phyloP scores from a whole-genome alignment of 164 flowering plant species.

The Vitis labrusca region DNA sequence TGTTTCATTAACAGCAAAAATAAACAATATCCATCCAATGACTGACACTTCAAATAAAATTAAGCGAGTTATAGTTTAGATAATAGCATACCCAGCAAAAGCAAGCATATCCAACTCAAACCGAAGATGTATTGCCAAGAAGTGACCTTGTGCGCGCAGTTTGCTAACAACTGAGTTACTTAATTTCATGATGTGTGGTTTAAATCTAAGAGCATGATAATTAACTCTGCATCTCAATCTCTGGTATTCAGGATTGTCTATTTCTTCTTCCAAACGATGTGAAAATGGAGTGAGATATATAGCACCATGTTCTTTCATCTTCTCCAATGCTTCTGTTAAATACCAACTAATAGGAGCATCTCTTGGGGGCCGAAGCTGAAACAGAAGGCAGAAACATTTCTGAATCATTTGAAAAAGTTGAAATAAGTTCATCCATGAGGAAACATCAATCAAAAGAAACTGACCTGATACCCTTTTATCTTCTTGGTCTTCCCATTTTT shows the following conservation, averaged over 20 bases:
- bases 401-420: neutral
- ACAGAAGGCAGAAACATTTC: neutral
- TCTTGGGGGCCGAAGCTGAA: slow-evolving; percentile 88
- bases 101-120: slow-evolving; percentile 99
- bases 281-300: slow-evolving; percentile 96
- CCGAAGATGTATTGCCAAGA: slow-evolving; percentile 98
- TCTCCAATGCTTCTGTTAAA: slow-evolving; percentile 66
- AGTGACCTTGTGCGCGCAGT: slow-evolving; percentile 89
- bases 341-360: slow-evolving; percentile 97
- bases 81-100: slow-evolving; percentile 84
- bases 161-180: slow-evolving; percentile 75
- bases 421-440: neutral
- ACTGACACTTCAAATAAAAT: too few relatives aligned
- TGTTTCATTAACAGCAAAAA: too few relatives aligned
- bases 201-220: slow-evolving; percentile 90
- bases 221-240: slow-evolving; percentile 95
- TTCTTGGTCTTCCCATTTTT: slow-evolving; percentile 81
- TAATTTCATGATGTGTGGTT: slow-evolving; percentile 83
- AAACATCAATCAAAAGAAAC: neutral
- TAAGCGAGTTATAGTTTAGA: too few relatives aligned
- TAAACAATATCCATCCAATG: too few relatives aligned
- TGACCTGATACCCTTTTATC: slow-evolving; percentile 84
- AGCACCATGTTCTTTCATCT: slow-evolving; percentile 95
- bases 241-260: slow-evolving; percentile 92
- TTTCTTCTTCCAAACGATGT: slow-evolving; percentile 95